Conservation (phyloP, 345 rosid genomes). For the Brassica rapa region DNA sequence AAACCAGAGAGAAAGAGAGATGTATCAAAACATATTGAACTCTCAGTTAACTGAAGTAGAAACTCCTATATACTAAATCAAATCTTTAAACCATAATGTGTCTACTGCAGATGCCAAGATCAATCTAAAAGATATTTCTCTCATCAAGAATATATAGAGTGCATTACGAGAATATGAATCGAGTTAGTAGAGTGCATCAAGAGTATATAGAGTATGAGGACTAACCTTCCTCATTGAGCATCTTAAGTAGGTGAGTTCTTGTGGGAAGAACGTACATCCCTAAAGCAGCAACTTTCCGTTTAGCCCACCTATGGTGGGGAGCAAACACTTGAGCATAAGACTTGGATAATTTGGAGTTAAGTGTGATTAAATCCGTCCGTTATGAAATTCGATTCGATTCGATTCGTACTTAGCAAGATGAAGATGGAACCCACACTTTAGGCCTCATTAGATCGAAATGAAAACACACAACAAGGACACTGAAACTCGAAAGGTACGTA, state of each 20-base stretch:
- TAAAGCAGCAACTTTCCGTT: constrained; percentile 82
- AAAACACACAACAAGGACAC: too few relatives aligned
- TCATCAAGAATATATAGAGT: background rate
- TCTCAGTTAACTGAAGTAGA: too few relatives aligned
- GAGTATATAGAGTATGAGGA: background rate
- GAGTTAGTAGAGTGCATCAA: background rate
- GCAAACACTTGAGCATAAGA: constrained; percentile 92
- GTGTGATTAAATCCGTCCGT: too few relatives aligned
- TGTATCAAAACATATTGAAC: background rate
- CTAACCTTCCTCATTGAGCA: constrained; percentile 91
- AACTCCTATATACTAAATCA: too few relatives aligned
- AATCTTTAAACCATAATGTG: too few relatives aligned
- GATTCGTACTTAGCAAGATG: too few relatives aligned
- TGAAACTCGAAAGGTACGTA: too few relatives aligned
- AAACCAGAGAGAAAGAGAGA: background rate
- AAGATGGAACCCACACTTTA: too few relatives aligned
- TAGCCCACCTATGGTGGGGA: constrained; percentile 94
- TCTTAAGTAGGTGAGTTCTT: constrained; percentile 62
- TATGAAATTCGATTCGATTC: too few relatives aligned
- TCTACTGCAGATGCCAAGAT: background rate
- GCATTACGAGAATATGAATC: constrained; percentile 20
- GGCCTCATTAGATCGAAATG: too few relatives aligned
- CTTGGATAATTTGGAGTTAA: constrained; percentile 41
- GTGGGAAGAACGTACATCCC: constrained; percentile 97
- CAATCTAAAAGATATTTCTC: background rate